These are phyloP conservation scores for Fonsecaea multimorphosa DNA, from an alignment of 2,329 filamentous ascomycete genomes.

Conservation along the genomic window DNA sequence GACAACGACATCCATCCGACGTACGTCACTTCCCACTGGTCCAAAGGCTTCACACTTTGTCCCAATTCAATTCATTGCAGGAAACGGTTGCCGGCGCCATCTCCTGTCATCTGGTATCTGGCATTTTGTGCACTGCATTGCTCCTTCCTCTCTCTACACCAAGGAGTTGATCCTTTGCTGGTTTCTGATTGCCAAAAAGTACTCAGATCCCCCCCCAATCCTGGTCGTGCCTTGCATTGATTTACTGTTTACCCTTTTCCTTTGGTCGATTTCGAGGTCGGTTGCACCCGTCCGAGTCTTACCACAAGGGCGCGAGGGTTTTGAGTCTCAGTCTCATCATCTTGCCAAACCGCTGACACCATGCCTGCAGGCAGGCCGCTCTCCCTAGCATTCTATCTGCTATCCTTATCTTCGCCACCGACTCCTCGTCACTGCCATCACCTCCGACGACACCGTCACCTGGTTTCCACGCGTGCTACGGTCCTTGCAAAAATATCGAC, in stretches of 20 bases:
- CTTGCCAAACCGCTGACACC: constrained; percentile 21
- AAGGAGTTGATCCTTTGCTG: constrained; percentile 17
- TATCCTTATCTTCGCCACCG: constrained; percentile 2
- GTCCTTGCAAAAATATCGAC: not conserved
- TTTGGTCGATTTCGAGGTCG: constrained; percentile 8
- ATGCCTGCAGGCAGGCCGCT: constrained; percentile 16
- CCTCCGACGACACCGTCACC: not conserved
- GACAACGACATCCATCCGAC: constrained; percentile 23
- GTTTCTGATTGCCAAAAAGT: constrained; percentile 4
- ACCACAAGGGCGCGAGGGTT: not conserved
- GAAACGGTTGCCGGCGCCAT: constrained; percentile 7
- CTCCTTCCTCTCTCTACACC: constrained; percentile 6
- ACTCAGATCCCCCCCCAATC: not conserved
- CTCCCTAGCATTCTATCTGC: not conserved
- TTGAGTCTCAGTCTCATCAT: not conserved
- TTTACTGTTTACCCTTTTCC: constrained; percentile 2
- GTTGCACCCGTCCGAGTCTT: not conserved
- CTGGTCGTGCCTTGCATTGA: constrained; percentile 4
- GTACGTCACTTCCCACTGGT: constrained; percentile 32
- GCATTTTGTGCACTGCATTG: constrained; percentile 7
- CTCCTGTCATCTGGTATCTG: too few species aligned
- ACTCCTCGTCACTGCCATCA: too few species aligned
- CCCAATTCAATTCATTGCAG: constrained; percentile 6
- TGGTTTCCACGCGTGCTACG: constrained; percentile 12
- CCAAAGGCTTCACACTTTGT: constrained; percentile 12